A percentile compares a stretch with the other conserved stretches of the same genome.
Evolutionary conservation across 2,329 filamentous ascomycete species (phyloP).

Genomic region (Bipolaris gigantea): DNA sequence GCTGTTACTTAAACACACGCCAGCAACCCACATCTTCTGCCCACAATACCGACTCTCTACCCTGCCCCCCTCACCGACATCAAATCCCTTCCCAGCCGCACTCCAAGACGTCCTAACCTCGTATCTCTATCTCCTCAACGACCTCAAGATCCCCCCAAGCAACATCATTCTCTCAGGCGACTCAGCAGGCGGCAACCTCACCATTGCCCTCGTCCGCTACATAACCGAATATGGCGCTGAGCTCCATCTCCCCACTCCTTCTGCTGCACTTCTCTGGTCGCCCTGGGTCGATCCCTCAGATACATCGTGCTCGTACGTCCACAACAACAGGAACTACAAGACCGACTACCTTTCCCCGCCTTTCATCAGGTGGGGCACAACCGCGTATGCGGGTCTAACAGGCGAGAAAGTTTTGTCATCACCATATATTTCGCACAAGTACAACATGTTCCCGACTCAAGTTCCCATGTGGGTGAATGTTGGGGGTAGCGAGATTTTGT

Average conservation of each 20-base stretch:
- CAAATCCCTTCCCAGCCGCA: conserved; percentile 55
- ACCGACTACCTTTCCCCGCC: conserved; percentile 48
- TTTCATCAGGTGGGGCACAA: conserved; percentile 50
- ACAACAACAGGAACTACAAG: conserved; percentile 37
- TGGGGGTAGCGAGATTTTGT: conserved; percentile 49
- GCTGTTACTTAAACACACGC: conserved; percentile 43
- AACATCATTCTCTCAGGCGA: conserved; percentile 54
- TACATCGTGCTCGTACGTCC: conserved; percentile 26
- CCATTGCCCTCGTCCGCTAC: conserved; percentile 52
- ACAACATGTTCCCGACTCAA: conserved; percentile 44
- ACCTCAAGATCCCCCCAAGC: conserved; percentile 43
- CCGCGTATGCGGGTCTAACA: conserved; percentile 35
- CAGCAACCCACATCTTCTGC: conserved; percentile 46
- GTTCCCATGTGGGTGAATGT: conserved; percentile 49
- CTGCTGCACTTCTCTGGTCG: conserved; percentile 48
- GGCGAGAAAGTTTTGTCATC: conserved; percentile 11
- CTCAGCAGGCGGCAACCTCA: conserved; percentile 54
- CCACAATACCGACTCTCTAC: conserved; percentile 55
- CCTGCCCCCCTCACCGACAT: conserved; percentile 38
- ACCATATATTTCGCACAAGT: conserved; percentile 47
- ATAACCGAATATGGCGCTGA: conserved; percentile 46
- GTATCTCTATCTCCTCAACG: conserved; percentile 52
- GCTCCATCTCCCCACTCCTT: conserved; percentile 40
- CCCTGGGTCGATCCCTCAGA: conserved; percentile 48
- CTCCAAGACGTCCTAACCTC: conserved; percentile 54